A percentile compares a stretch with the other conserved stretches of the same genome.
These are phyloP conservation scores for Saccharomycopsis sp. DNA, from an alignment of 805 yeast species.

Conservation along the genomic window DNA sequence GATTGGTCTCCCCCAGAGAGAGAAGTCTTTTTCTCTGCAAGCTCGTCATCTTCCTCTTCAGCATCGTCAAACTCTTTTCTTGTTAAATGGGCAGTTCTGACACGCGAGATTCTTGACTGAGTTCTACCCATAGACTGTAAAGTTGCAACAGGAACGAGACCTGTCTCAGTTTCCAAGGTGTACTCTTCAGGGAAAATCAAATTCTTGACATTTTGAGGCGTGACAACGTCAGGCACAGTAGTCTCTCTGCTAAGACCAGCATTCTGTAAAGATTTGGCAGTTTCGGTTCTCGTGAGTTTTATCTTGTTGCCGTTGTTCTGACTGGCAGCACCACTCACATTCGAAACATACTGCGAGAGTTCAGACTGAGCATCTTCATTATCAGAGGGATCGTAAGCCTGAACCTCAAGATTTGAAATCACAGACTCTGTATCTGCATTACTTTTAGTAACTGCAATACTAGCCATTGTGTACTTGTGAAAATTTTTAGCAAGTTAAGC, in stretches of 20 bases:
- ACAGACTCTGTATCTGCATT: constrained; percentile 25
- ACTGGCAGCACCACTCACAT: constrained; percentile 10
- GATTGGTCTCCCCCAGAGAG: constrained; percentile 22
- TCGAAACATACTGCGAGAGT: constrained; percentile 28
- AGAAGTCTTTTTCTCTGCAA: constrained; percentile 26
- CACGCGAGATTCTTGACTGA: constrained; percentile 29
- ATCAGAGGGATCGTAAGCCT: constrained; percentile 35
- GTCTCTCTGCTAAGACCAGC: constrained; percentile 52
- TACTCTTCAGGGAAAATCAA: constrained; percentile 92
- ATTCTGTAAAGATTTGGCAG: constrained; percentile 58
- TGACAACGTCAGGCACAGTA: constrained; percentile 49
- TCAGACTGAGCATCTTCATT: constrained; percentile 42
- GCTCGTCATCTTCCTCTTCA: constrained; percentile 21
- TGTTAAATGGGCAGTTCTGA: constrained; percentile 32
- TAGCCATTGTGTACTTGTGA: neutral
- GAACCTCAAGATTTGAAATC: constrained; percentile 27
- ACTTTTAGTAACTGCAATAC: constrained; percentile 3
- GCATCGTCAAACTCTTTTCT: constrained; percentile 23
- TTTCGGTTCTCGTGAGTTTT: constrained; percentile 56
- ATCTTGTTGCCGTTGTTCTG: constrained; percentile 24
- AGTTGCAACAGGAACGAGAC: constrained; percentile 76
- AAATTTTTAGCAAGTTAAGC: neutral
- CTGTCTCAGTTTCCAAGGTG: constrained; percentile 80
- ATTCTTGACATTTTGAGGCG: constrained; percentile 46
- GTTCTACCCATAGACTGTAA: constrained; percentile 61